phyloP scores from a whole-genome alignment of 2,329 filamentous ascomycete genomes.

The Sporothrix globosa region DNA sequence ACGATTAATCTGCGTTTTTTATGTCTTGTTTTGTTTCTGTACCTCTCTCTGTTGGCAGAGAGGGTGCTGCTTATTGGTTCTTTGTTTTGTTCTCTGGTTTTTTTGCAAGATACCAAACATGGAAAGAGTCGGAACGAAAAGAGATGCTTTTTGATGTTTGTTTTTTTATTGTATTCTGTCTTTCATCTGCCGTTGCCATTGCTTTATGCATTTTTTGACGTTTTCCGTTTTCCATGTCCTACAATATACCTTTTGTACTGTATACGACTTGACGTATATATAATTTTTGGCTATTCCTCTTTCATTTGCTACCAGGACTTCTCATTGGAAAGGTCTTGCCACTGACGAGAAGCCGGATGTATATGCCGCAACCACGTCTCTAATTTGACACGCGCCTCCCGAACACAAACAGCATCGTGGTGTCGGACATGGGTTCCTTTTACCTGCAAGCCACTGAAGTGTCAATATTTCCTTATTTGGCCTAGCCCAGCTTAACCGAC shows the following conservation, averaged over 20 bases:
- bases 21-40: not conserved
- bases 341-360: too few relatives aligned
- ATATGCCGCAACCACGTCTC: too few relatives aligned
- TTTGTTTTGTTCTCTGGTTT: not conserved
- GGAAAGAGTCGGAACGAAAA: conserved; percentile 19
- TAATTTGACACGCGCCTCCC: too few relatives aligned
- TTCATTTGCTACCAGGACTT: not conserved
- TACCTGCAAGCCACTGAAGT: too few relatives aligned
- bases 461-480: not conserved
- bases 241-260: conserved; percentile 21
- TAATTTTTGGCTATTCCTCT: not conserved
- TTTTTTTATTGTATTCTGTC: not conserved
- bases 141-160: not conserved
- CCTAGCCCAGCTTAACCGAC: not conserved
- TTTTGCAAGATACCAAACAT: conserved; percentile 25
- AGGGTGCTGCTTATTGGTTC: not conserved
- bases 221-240: not conserved
- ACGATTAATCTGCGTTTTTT: not conserved
- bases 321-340: not conserved
- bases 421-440: not conserved
- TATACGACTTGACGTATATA: not conserved
- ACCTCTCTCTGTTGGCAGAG: not conserved
- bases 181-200: not conserved
- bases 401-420: too few relatives aligned
- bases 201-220: not conserved